phyloP scores from a whole-genome alignment of 495 filamentous ascomycete species.

The Xylaria scruposa region DNA sequence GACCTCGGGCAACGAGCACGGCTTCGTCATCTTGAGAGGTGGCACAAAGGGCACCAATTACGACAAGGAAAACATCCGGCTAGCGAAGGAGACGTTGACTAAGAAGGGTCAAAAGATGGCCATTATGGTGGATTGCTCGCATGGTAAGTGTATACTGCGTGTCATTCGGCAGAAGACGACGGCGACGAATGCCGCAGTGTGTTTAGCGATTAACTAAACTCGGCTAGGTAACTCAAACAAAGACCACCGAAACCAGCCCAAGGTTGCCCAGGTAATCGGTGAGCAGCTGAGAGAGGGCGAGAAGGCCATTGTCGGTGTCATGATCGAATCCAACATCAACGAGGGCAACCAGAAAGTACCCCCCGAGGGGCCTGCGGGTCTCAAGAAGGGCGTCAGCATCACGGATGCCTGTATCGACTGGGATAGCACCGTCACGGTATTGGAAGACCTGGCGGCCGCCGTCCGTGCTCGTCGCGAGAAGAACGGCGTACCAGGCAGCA shows the following conservation, averaged over 20 bases:
- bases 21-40: constrained; percentile 94
- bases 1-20: constrained; percentile 92
- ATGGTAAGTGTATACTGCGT: constrained; percentile 61
- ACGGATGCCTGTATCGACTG: constrained; percentile 98
- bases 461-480: constrained; percentile 74
- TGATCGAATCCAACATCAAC: constrained; percentile 98
- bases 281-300: constrained; percentile 89
- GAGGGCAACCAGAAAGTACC: constrained; percentile 97
- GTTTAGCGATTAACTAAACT: constrained; percentile 29
- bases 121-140: constrained; percentile 98
- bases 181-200: background rate
- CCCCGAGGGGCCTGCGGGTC: constrained; percentile 72
- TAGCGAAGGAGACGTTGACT: constrained; percentile 76
- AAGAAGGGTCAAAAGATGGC: constrained; percentile 88
- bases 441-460: constrained; percentile 88
- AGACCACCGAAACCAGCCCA: constrained; percentile 86
- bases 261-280: constrained; percentile 81
- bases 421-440: constrained; percentile 82
- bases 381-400: constrained; percentile 94
- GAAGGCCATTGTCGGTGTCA: constrained; percentile 88
- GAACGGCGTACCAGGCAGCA: constrained; percentile 38
- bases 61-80: constrained; percentile 79
- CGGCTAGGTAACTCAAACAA: constrained; percentile 72
- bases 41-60: constrained; percentile 95
- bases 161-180: background rate